Evolutionary conservation across 2,329 filamentous ascomycete species (phyloP).

Genomic region (Calonectria hawksworthii): DNA sequence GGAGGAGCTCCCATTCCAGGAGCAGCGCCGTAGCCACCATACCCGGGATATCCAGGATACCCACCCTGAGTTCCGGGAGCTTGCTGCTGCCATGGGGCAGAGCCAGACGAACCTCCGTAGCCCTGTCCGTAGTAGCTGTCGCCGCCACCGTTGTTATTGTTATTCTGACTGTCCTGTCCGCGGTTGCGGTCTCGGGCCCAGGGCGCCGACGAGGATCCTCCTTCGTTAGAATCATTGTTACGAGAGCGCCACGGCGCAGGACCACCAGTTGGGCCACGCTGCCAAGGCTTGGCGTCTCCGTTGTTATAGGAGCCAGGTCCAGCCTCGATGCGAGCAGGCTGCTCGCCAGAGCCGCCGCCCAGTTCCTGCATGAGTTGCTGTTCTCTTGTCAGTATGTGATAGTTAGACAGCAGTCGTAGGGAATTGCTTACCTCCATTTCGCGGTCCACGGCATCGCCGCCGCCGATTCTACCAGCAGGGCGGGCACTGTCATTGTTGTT

Average conservation of each 20-base stretch:
- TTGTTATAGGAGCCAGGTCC: slow-evolving; percentile 74
- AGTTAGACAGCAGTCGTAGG: neutral
- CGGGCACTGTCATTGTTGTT: slow-evolving; percentile 75
- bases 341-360: slow-evolving; percentile 74
- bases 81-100: slow-evolving; percentile 71
- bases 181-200: slow-evolving; percentile 74
- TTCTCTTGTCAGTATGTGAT: slow-evolving; percentile 56
- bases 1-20: slow-evolving; percentile 58
- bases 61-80: slow-evolving; percentile 65
- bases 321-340: slow-evolving; percentile 88
- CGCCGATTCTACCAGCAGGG: slow-evolving; percentile 76
- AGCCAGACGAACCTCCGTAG: slow-evolving; percentile 46
- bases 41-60: slow-evolving; percentile 67
- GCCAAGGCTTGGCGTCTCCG: slow-evolving; percentile 84
- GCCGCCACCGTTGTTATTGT: slow-evolving; percentile 35
- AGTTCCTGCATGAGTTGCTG: slow-evolving; percentile 98
- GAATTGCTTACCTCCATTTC: slow-evolving; percentile 87
- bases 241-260: slow-evolving; percentile 84
- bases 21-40: slow-evolving; percentile 64
- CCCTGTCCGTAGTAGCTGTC: slow-evolving; percentile 50
- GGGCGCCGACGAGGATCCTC: slow-evolving; percentile 66
- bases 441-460: slow-evolving; percentile 88
- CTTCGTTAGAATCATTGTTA: slow-evolving; percentile 64
- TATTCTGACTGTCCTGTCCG: slow-evolving; percentile 55
- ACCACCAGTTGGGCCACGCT: slow-evolving; percentile 86